Conservation (phyloP, 305 asterid genomes). For the Fraxinus platypoda region DNA sequence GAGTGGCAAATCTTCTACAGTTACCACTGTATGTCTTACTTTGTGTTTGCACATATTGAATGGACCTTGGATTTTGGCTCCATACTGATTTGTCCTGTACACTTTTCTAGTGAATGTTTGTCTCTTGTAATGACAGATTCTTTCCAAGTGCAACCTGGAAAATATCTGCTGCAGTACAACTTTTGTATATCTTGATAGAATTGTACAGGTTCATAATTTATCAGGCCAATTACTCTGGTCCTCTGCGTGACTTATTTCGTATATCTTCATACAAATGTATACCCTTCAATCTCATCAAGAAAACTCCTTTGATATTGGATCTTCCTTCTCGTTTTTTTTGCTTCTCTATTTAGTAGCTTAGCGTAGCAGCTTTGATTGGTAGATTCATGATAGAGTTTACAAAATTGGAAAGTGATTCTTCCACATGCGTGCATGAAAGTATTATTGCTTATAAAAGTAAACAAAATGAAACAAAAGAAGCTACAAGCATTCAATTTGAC, state of each 20-base stretch:
- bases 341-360: not conserved
- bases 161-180: not conserved
- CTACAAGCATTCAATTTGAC: not conserved
- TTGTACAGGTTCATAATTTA: not conserved
- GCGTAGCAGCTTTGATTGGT: not conserved
- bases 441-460: not conserved
- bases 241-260: not conserved
- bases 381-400: not conserved
- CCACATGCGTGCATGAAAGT: not conserved
- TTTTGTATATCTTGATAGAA: not conserved
- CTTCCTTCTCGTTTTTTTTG: not conserved
- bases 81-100: constrained; percentile 21
- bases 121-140: not conserved
- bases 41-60: constrained; percentile 63
- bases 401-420: not conserved
- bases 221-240: not conserved
- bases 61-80: constrained; percentile 75
- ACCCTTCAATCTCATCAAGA: not conserved
- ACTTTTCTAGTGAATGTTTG: not conserved
- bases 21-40: constrained; percentile 51
- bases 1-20: constrained; percentile 47
- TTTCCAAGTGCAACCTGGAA: not conserved
- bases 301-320: not conserved
- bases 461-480: not conserved
- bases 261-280: constrained; percentile 12